Conservation (phyloP, 108 stramenopile genomes). For the Epithemia pelagica region DNA sequence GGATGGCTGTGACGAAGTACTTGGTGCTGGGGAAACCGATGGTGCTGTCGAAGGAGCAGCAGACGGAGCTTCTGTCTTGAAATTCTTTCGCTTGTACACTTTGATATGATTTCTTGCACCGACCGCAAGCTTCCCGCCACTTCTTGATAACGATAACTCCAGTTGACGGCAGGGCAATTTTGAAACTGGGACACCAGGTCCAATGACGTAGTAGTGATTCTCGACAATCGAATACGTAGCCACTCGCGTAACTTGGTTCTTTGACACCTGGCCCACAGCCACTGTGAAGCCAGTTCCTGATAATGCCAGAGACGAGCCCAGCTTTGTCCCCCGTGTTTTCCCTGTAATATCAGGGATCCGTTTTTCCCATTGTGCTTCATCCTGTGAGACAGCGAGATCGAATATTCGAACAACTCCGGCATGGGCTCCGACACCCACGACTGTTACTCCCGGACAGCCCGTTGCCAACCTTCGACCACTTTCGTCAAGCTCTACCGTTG, state of each 20-base stretch:
- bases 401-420: neutral
- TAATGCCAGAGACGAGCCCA: neutral
- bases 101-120: neutral
- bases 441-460: neutral
- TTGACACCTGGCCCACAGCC: neutral
- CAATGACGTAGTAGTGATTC: neutral
- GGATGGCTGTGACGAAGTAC: neutral
- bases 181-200: neutral
- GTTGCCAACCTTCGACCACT: neutral
- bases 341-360: neutral
- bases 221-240: neutral
- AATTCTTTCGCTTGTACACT: neutral
- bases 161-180: neutral
- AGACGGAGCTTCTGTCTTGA: too few species aligned
- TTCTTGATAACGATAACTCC: neutral
- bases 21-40: neutral
- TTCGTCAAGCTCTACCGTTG: neutral
- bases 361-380: neutral
- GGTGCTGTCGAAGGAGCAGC: too few species aligned
- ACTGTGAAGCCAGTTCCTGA: neutral
- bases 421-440: neutral
- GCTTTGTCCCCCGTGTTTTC: neutral
- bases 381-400: neutral
- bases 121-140: neutral
- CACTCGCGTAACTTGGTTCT: neutral